Conservation (phyloP, 208 protist species). For the Leishmania lainsoni region DNA sequence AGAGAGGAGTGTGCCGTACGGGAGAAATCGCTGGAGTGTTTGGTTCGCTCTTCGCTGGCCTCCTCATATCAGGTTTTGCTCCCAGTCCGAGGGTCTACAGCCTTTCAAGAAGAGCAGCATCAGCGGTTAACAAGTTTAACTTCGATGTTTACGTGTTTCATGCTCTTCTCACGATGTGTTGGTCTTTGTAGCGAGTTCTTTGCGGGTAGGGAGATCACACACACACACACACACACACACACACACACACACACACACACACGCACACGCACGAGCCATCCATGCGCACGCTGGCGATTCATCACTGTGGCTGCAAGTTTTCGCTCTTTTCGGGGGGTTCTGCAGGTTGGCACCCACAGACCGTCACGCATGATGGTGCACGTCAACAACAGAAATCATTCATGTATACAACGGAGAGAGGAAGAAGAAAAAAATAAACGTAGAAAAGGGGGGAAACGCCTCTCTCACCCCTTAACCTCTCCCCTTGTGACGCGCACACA, state of each 20-base stretch:
- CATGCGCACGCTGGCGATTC: neutral
- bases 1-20: neutral
- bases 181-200: neutral
- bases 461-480: neutral
- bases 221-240: neutral
- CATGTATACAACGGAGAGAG: neutral
- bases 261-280: neutral
- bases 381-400: neutral
- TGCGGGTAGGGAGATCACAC: neutral
- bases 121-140: neutral
- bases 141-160: neutral
- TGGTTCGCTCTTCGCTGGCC: neutral
- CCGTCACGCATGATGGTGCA: neutral
- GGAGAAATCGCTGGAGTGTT: neutral
- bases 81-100: neutral
- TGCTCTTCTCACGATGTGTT: neutral
- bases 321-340: neutral
- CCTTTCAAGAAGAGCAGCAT: neutral
- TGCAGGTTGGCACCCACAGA: neutral
- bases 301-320: neutral
- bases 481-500: neutral
- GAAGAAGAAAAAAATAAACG: constrained; percentile 26
- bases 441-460: constrained; percentile 22
- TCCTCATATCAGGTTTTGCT: neutral
- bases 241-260: neutral